Conservation (phyloP, 257 asterid genomes). For the Marsdenia floribunda region DNA sequence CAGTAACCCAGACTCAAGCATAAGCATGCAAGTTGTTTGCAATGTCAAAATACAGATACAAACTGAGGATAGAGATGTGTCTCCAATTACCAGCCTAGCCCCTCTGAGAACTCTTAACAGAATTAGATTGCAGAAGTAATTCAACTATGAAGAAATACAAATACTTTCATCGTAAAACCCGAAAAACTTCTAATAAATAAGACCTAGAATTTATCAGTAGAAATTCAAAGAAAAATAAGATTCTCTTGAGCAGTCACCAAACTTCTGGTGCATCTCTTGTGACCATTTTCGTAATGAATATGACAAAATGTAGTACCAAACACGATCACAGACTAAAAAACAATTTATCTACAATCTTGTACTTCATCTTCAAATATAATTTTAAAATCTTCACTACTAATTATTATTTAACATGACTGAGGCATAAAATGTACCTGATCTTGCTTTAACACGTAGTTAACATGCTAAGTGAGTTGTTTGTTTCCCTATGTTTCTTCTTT, state of each 20-base stretch:
- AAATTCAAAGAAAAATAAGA: background rate
- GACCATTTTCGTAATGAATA: background rate
- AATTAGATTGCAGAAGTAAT: background rate
- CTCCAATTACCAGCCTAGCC: background rate
- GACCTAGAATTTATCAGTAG: background rate
- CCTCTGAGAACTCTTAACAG: background rate
- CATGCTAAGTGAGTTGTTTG: background rate
- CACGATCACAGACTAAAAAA: background rate
- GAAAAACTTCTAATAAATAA: background rate
- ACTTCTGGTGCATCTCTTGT: background rate
- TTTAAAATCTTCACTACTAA: background rate
- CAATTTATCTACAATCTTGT: background rate
- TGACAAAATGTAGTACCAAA: background rate
- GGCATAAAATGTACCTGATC: background rate
- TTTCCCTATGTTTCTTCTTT: background rate
- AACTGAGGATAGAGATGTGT: background rate
- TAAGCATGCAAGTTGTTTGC: background rate
- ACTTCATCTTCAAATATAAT: background rate
- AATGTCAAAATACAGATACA: background rate
- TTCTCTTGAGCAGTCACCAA: background rate
- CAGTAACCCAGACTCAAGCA: background rate
- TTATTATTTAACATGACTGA: background rate
- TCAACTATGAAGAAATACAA: background rate
- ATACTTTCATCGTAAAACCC: background rate
- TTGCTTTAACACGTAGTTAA: background rate